These are phyloP conservation scores for Sclerospora graminicola DNA, from an alignment of 352 stramenopile species.

Conservation along the genomic window DNA sequence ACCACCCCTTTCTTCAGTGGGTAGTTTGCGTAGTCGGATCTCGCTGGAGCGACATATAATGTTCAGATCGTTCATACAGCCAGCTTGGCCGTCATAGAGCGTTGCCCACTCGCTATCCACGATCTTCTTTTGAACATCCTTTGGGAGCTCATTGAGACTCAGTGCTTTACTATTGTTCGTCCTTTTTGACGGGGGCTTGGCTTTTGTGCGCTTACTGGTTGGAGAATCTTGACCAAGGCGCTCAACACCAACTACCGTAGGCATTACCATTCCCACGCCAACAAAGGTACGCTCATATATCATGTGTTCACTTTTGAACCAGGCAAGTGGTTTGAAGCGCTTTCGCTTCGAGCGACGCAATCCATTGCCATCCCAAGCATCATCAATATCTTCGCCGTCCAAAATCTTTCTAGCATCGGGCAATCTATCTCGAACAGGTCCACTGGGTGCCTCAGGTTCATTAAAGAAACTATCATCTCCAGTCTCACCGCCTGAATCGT, in stretches of 20 bases:
- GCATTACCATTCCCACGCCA: constrained; percentile 71
- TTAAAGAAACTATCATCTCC: constrained; percentile 51
- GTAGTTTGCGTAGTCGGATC: constrained; percentile 66
- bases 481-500: constrained; percentile 33
- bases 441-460: constrained; percentile 13
- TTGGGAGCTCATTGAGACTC: constrained; percentile 32
- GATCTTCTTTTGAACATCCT: constrained; percentile 41
- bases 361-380: constrained; percentile 27
- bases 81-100: constrained; percentile 47
- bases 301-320: constrained; percentile 84
- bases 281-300: constrained; percentile 77
- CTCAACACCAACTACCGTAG: constrained; percentile 65
- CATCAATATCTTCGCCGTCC: constrained; percentile 14
- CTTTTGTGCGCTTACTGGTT: constrained; percentile 30
- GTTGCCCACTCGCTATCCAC: constrained; percentile 64
- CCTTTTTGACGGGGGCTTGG: constrained; percentile 24
- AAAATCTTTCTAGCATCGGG: constrained; percentile 31
- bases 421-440: constrained; percentile 40
- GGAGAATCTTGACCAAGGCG: constrained; percentile 48
- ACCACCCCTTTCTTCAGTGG: constrained; percentile 35
- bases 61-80: constrained; percentile 65
- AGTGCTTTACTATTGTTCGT: constrained; percentile 31
- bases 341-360: constrained; percentile 67
- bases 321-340: constrained; percentile 77
- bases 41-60: constrained; percentile 66